Base-by-base conservation (phyloP, 306 rosid genomes). In the Sechiopsis laciniata region DNA sequence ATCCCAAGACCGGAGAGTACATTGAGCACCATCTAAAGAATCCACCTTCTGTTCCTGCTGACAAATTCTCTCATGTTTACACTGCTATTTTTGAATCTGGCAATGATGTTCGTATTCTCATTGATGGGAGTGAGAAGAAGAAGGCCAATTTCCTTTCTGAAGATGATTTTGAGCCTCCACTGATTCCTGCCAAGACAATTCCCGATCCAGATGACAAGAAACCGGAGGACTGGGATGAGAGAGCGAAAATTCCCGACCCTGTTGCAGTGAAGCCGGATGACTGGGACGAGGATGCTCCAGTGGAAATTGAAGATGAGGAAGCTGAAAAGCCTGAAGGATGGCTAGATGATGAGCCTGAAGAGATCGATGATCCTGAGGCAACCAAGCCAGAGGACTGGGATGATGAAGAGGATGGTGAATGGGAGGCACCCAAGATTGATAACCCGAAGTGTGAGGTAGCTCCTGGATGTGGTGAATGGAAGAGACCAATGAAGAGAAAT, bases 141-240 rank as follows among this genome's bases (percentile, higher is more conserved):
- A 80, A 78, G 62, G 83, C 72, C 0, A 83, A 74, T 54, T 80
- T 85, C 85, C 81, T 94, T n/a, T 87, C 97, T 0, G 72, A 89
- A 10, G 99, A 94, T 21, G 99, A 94, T 82, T 91, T 94, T 53
- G 90, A 87, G 79, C 99, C 99, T 55, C 58, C 97, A 0, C 85
- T 94, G 26, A 82, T 94, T 79, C 97, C 99, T 26, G 40, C 88
- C 71, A 85, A 91, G 90, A 91, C 95, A 12, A 94, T 94, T 75
- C 86, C 99, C 13, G 99, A 94, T 70, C 97, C 99, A 15, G 90
- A 89, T n/a, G 99, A 94, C 76, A 86, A 76, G 81, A 94, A 94
- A 79, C 99, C 99, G 0, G 97, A 91, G 86, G 99, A 94, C 72
- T 94, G 99, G 99, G 99, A 94, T 11, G 99, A 94, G 82, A 81